Base-by-base conservation (phyloP, 768 basidiomycete genomes). In the Serendipita sp. region DNA sequence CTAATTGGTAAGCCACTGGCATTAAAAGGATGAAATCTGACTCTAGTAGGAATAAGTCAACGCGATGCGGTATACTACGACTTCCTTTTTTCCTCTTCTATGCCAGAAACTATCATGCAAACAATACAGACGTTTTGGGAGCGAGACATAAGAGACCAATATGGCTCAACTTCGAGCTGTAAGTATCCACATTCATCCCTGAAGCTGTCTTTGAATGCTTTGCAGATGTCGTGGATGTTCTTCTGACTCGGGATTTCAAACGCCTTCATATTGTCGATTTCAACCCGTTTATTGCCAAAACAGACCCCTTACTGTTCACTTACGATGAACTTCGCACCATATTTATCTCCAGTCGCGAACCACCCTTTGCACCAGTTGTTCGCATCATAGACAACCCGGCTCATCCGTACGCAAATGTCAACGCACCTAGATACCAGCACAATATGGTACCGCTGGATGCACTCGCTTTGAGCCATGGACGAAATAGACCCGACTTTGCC, bases 361-460 rank as follows among this genome's bases (percentile, higher is more conserved):
- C 8, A 11, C 28, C 10, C 10, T 60, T 60, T 36, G 63, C 63
- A 48, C 63, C 84, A 0, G 75, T 76, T 64, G 72, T 88, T 34
- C 80, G 81, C 46, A 82, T 87, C 44, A 85, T 95, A 63, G 84
- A 91, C 70, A 90, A 88, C 0, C 79, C 78, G 1, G 73, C 80
- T 3, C 91, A 95, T 72, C 89, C 89, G 0, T 79, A 79, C 1
- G 85, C 84, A 0, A 76, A 76, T 15, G 77, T 79, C 41, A 89
- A 84, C 67, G 82, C 85, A 1, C 94, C 94, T 1, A 75, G 80
- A 0, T 77, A 89, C 71, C 86, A 87, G 68, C 89, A 89, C 73
- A 95, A 92, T 70, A 94, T 92, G 86, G 78, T 94, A 36, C 95
- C 94, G 7, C 80, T 91, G 56, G 94, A 98, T 70, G 89, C 88